These are phyloP conservation scores for Phytopythium kandeliae DNA, from an alignment of 352 stramenopile species.

Conservation along the genomic window DNA sequence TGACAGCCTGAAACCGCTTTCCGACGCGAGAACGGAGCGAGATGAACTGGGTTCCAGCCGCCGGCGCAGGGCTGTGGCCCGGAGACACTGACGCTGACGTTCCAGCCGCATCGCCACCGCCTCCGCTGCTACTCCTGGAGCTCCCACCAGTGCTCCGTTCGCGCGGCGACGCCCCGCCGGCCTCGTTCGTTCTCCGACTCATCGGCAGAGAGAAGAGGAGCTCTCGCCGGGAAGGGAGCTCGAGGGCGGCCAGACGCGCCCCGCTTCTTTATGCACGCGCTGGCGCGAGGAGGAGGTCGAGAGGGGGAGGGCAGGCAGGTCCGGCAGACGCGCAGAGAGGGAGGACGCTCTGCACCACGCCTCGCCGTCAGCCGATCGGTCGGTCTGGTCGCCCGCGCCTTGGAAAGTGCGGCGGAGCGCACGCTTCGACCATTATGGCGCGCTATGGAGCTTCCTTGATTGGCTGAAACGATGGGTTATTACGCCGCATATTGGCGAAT, in stretches of 20 bases:
- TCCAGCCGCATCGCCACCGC: not conserved
- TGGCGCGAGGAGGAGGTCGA: not conserved
- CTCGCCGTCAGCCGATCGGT: slow-evolving; percentile 2
- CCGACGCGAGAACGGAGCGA: slow-evolving; percentile 72
- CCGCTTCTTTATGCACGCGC: not conserved
- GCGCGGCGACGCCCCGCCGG: not conserved
- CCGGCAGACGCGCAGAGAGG: not conserved
- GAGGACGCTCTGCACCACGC: not conserved
- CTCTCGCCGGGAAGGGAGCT: not conserved
- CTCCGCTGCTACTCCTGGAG: not conserved
- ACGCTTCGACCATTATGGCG: too few species aligned
- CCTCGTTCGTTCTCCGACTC: slow-evolving; percentile 1
- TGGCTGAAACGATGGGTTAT: too few species aligned
- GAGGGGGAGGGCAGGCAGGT: not conserved
- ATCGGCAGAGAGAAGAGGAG: not conserved
- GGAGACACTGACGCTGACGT: not conserved
- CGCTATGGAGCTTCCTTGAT: too few species aligned
- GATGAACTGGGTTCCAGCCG: slow-evolving; percentile 37
- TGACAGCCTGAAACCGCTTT: slow-evolving; percentile 70
- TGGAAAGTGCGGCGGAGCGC: not conserved
- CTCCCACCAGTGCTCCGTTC: not conserved
- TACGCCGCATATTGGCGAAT: too few species aligned
- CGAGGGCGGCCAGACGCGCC: not conserved
- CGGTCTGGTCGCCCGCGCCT: not conserved
- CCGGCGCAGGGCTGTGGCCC: not conserved